These are phyloP conservation scores for Adenanthera pavonina DNA, from an alignment of 306 rosid species.

Conservation along the genomic window DNA sequence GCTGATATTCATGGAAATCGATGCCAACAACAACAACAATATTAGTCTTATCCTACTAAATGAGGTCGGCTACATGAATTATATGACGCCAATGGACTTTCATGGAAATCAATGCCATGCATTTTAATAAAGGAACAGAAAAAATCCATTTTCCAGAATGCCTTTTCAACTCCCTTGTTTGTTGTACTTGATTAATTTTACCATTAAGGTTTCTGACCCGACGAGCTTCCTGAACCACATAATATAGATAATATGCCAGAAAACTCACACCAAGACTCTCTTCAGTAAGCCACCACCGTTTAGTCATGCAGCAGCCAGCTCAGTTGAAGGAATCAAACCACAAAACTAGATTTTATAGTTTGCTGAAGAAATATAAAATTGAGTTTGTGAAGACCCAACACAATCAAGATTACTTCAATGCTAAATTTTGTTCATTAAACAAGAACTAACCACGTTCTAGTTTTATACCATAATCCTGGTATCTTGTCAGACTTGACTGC, in stretches of 20 bases:
- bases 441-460: slow-evolving; percentile 9
- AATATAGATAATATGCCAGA: neutral
- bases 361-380: neutral
- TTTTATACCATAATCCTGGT: neutral
- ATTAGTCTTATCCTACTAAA: no score
- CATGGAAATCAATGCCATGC: neutral
- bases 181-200: neutral
- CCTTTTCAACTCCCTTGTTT: neutral
- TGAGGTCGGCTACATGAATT: no score
- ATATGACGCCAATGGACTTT: neutral
- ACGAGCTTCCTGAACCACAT: slow-evolving; percentile 23
- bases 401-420: slow-evolving; percentile 6
- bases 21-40: neutral
- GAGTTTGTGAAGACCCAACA: neutral
- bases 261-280: slow-evolving; percentile 21
- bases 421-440: neutral
- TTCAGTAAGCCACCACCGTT: slow-evolving; percentile 3
- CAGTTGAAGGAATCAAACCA: neutral
- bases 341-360: slow-evolving; percentile 1
- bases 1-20: neutral
- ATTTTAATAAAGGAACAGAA: neutral
- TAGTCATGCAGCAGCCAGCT: neutral
- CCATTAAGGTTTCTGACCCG: slow-evolving; percentile 6
- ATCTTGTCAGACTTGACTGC: neutral
- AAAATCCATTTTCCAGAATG: neutral